Evolutionary conservation across 225 moss, liverwort and hornwort species (phyloP).

Genomic region (Polytrichum formosum): DNA sequence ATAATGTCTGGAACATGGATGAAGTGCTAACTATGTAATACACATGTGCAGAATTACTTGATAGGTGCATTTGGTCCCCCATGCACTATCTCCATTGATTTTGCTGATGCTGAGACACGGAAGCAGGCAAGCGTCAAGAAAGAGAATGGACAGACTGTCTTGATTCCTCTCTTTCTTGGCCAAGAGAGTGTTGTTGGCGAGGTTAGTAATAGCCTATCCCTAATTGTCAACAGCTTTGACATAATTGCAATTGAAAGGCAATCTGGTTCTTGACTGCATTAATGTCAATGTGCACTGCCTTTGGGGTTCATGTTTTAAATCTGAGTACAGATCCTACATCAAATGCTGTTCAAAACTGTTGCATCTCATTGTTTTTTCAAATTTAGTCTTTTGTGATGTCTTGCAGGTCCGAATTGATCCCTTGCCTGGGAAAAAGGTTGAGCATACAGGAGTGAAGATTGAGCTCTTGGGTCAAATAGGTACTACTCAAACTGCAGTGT

Average conservation of each 20-base stretch:
- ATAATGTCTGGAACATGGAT: no score
- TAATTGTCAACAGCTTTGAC: not conserved
- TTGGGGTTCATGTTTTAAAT: no score
- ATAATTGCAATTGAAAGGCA: not conserved
- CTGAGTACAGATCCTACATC: not conserved
- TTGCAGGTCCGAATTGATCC: conserved; percentile 87
- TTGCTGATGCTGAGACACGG: conserved; percentile 76
- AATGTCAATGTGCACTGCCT: no score
- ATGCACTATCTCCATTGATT: conserved; percentile 74
- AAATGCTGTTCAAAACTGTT: not conserved
- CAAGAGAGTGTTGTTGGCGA: conserved; percentile 95
- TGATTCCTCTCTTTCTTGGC: conserved; percentile 84
- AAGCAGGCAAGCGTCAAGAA: conserved; percentile 94
- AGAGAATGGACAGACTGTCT: conserved; percentile 79
- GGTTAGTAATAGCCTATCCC: conserved; percentile 29
- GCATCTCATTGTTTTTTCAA: no score
- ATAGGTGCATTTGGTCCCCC: conserved; percentile 83
- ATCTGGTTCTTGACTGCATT: no score
- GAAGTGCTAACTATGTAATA: no score
- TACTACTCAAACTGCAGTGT: conserved; percentile 14
- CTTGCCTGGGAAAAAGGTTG: conserved; percentile 86
- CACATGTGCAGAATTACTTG: conserved; percentile 58
- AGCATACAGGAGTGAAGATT: conserved; percentile 95
- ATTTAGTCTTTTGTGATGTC: not conserved
- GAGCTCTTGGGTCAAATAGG: conserved; percentile 96